Conservation (phyloP, 164 flowering plant genomes). For the Sextonia rubra region DNA sequence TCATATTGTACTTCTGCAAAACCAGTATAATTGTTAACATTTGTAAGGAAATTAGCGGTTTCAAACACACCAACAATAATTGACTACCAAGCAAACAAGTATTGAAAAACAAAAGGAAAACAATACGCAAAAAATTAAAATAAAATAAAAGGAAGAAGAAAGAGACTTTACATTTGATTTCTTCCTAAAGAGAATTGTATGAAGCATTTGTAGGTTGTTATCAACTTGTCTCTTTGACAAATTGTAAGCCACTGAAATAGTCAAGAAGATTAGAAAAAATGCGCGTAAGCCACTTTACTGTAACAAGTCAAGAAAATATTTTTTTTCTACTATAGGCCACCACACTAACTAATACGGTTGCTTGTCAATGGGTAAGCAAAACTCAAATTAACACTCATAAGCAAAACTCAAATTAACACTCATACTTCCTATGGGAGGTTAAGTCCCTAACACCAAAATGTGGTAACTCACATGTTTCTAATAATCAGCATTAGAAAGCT, state of each 20-base stretch:
- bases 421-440: not conserved
- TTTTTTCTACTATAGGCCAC: not conserved
- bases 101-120: not conserved
- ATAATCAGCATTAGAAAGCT: too few relatives aligned
- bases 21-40: not conserved
- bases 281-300: not conserved
- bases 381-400: too few relatives aligned
- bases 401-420: not conserved
- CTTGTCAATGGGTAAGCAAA: not conserved
- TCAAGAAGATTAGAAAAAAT: conserved; percentile 24
- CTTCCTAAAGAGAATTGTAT: conserved; percentile 72
- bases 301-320: not conserved
- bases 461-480: too few relatives aligned
- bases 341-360: not conserved
- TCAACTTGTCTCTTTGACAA: conserved; percentile 85
- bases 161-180: conserved; percentile 55
- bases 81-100: not conserved
- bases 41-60: not conserved
- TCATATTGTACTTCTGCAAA: conserved; percentile 53
- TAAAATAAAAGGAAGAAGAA: not conserved
- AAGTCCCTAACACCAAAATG: not conserved
- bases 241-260: conserved; percentile 85
- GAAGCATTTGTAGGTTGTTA: conserved; percentile 75
- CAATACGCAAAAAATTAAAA: not conserved
- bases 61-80: not conserved